Percentiles rank a stretch among this genome's conserved stretches.
Conservation (phyloP, 352 stramenopile species). For the Globisporangium sylvaticum region DNA sequence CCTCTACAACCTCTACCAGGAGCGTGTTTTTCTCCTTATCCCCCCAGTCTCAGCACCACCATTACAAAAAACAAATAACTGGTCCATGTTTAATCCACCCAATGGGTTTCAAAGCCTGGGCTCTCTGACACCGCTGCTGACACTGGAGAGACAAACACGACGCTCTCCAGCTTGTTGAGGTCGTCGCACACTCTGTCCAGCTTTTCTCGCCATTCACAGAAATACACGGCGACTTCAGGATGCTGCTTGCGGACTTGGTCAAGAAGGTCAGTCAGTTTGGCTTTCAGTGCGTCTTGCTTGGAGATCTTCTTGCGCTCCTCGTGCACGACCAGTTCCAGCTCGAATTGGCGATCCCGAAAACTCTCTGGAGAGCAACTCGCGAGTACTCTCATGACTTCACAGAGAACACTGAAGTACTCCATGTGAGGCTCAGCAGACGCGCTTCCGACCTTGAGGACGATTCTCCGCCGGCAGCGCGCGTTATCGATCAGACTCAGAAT, state of each 20-base stretch:
- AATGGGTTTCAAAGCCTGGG: background rate
- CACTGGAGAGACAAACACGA: conserved; percentile 2
- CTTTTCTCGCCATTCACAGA: background rate
- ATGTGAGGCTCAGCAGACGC: background rate
- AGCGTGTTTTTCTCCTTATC: no score
- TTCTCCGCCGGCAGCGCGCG: background rate
- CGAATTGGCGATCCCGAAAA: background rate
- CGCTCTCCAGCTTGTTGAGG: conserved; percentile 1
- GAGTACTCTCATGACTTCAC: background rate
- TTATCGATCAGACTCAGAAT: background rate
- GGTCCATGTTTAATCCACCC: no score
- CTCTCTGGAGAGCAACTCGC: background rate
- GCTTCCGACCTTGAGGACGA: background rate
- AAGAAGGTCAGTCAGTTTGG: background rate
- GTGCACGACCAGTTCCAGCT: conserved; percentile 7
- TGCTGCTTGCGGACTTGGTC: background rate
- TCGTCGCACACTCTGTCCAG: background rate
- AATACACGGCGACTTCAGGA: background rate
- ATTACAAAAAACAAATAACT: no score
- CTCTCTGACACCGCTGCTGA: background rate
- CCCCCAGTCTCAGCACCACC: no score
- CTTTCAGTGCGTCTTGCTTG: background rate
- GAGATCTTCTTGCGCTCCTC: background rate
- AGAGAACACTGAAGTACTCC: conserved; percentile 1
- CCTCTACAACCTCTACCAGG: no score